phyloP scores from a whole-genome alignment of 805 yeast genomes.

The Hanseniaspora mollemarum region DNA sequence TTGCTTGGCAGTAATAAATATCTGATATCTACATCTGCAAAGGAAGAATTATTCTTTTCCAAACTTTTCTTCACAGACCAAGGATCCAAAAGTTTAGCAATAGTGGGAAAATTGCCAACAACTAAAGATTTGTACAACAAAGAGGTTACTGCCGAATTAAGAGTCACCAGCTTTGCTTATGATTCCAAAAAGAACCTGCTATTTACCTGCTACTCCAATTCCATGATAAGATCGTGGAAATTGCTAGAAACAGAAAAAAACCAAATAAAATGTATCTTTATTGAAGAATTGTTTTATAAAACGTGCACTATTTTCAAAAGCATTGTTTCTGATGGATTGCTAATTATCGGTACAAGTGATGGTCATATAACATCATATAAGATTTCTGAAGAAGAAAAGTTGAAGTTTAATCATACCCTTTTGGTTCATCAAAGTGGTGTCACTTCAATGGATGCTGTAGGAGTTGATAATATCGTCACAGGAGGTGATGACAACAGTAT shows the following conservation, averaged over 20 bases:
- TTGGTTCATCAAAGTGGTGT: constrained; percentile 76
- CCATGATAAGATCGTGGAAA: constrained; percentile 13
- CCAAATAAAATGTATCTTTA: neutral
- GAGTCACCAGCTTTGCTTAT: constrained; percentile 4
- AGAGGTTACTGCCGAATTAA: neutral
- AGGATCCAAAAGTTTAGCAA: constrained; percentile 36
- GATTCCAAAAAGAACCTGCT: neutral
- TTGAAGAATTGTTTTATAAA: constrained; percentile 1
- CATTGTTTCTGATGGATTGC: neutral
- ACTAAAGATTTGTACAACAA: constrained; percentile 6
- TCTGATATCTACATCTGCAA: constrained; percentile 56
- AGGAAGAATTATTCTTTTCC: constrained; percentile 87
- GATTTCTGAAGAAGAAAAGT: neutral
- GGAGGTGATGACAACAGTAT: constrained; percentile 89
- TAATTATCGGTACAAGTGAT: constrained; percentile 2
- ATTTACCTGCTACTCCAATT: constrained; percentile 3
- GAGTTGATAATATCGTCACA: constrained; percentile 36
- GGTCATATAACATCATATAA: neutral
- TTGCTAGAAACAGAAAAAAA: neutral
- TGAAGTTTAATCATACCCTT: constrained; percentile 28
- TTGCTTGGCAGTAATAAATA: constrained; percentile 44
- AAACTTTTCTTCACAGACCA: constrained; percentile 34
- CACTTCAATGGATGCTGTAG: constrained; percentile 41
- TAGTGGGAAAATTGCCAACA: constrained; percentile 46
- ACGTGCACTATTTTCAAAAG: constrained; percentile 8